phyloP scores from a whole-genome alignment of 805 yeast species.

The Kregervanrija fluxuum region DNA sequence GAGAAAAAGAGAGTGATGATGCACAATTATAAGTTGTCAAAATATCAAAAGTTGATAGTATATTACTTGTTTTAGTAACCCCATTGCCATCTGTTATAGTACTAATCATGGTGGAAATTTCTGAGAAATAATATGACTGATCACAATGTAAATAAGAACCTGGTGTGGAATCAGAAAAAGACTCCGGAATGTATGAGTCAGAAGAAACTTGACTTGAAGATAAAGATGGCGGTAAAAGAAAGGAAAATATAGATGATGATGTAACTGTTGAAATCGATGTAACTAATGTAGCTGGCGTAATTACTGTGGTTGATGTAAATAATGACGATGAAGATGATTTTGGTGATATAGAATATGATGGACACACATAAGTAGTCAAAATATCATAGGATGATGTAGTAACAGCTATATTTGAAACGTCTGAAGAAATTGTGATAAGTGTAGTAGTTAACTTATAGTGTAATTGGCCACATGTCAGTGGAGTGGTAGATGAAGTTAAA shows the following conservation, averaged over 20 bases:
- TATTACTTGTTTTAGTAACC: slow-evolving; percentile 1
- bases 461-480: not conserved
- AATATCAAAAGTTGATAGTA: slow-evolving; percentile 1
- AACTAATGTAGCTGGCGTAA: not conserved
- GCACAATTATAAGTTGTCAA: too few relatives aligned
- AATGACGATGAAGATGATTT: slow-evolving; percentile 1
- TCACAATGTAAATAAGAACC: too few relatives aligned
- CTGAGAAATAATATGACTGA: too few relatives aligned
- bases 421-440: not conserved
- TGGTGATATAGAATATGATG: not conserved
- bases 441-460: not conserved
- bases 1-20: slow-evolving; percentile 2
- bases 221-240: not conserved
- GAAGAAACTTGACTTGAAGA: not conserved
- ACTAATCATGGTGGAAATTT: too few relatives aligned
- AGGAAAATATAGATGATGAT: not conserved
- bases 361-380: slow-evolving; percentile 2
- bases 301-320: not conserved
- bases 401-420: not conserved
- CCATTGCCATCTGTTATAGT: not conserved
- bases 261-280: not conserved
- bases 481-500: not conserved
- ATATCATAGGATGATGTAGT: not conserved
- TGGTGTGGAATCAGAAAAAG: not conserved
- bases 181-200: not conserved